A percentile compares a stretch with the other conserved stretches of the same genome.
phyloP scores from a whole-genome alignment of 2,329 filamentous ascomycete genomes.

The Xylariaceae sp. region DNA sequence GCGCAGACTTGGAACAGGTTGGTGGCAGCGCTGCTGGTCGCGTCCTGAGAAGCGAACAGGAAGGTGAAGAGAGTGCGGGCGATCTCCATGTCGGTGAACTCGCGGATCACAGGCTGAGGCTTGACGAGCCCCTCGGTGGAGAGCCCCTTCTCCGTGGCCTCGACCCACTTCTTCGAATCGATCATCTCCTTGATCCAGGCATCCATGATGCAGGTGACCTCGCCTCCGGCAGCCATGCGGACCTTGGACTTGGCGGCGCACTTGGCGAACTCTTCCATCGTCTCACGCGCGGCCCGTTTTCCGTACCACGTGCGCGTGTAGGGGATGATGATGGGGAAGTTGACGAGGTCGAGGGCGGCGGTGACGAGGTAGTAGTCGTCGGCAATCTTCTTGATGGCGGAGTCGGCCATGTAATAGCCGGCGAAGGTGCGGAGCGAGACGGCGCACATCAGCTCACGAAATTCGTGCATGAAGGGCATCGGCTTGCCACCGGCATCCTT shows the following conservation, averaged over 20 bases:
- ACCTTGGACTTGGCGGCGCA: constrained; percentile 92
- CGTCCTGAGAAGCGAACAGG: constrained; percentile 95
- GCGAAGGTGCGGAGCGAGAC: constrained; percentile 96
- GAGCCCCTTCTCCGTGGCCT: constrained; percentile 69
- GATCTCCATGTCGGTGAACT: constrained; percentile 88
- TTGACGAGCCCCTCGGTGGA: constrained; percentile 67
- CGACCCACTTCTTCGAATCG: constrained; percentile 74
- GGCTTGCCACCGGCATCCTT: constrained; percentile 67
- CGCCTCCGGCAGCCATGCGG: constrained; percentile 81
- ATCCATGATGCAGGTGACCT: constrained; percentile 90
- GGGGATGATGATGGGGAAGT: constrained; percentile 94
- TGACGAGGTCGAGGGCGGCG: constrained; percentile 91
- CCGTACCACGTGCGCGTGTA: constrained; percentile 97
- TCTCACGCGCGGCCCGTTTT: constrained; percentile 91
- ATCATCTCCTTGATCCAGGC: constrained; percentile 88
- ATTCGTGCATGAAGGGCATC: constrained; percentile 80
- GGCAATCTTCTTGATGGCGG: constrained; percentile 86
- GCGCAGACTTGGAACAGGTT: constrained; percentile 95
- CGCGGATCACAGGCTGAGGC: constrained; percentile 74
- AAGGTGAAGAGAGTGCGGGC: constrained; percentile 92
- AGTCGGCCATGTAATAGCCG: constrained; percentile 88
- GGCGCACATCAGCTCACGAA: constrained; percentile 92
- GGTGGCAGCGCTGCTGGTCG: constrained; percentile 85
- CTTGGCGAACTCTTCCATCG: constrained; percentile 80
- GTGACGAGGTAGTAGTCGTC: constrained; percentile 98